Percentiles rank a stretch among this genome's conserved stretches.
These are phyloP conservation scores for Mycocentrospora acerina DNA, from an alignment of 2,329 filamentous ascomycete genomes.

Conservation along the genomic window DNA sequence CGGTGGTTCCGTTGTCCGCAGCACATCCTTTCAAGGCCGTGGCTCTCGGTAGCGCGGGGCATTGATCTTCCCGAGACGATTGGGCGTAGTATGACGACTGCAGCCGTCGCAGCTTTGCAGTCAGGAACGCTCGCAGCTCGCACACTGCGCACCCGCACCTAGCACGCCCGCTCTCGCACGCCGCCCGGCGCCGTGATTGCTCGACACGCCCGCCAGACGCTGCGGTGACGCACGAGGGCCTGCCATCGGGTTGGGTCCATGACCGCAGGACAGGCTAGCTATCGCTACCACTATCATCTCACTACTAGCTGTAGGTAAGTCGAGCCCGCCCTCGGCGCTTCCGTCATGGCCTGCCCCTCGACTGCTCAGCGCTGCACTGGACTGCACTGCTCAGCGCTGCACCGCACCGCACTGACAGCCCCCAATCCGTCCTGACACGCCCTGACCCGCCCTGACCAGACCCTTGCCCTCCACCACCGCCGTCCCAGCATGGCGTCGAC, in stretches of 20 bases:
- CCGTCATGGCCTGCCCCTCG: slow-evolving; percentile 24
- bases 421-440: too few relatives aligned
- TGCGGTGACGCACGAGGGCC: slow-evolving; percentile 10
- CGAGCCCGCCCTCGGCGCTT: too few relatives aligned
- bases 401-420: slow-evolving; percentile 5
- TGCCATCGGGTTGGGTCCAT: too few relatives aligned
- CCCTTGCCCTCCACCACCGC: slow-evolving; percentile 6
- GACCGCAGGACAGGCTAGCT: too few relatives aligned
- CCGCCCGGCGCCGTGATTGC: slow-evolving; percentile 11
- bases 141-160: neutral
- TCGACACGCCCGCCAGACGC: slow-evolving; percentile 6
- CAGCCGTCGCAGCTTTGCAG: slow-evolving; percentile 7
- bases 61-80: slow-evolving; percentile 7
- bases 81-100: slow-evolving; percentile 23
- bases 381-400: too few relatives aligned
- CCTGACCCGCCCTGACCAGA: slow-evolving; percentile 10
- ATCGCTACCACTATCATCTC: too few relatives aligned
- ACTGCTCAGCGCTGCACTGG: too few relatives aligned
- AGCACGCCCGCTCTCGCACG: slow-evolving; percentile 6
- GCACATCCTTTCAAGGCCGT: too few relatives aligned
- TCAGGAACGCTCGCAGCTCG: slow-evolving; percentile 6
- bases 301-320: too few relatives aligned
- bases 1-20: too few relatives aligned
- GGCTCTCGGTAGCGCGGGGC: slow-evolving; percentile 13
- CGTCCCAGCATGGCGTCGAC: slow-evolving; percentile 29